Evolutionary conservation across 345 rosid genomes (phyloP).

Genomic region (Erucastrum elatum): DNA sequence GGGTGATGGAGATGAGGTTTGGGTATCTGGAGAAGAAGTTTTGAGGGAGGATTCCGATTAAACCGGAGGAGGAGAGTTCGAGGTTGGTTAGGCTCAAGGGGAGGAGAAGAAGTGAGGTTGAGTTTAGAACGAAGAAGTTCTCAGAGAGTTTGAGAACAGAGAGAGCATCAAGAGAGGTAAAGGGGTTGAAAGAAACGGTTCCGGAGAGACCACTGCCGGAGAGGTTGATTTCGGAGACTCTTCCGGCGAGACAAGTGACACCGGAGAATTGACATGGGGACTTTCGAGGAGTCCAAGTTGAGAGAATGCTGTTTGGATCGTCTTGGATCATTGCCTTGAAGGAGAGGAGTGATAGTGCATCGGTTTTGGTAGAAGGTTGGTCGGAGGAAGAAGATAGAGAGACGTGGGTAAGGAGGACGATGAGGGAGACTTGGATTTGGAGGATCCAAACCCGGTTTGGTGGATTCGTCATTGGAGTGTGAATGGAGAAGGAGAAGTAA

Average conservation of each 20-base stretch:
- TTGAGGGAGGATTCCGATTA: constrained; percentile 65
- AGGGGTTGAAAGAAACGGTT: constrained; percentile 54
- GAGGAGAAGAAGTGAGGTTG: constrained; percentile 75
- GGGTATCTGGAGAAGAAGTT: constrained; percentile 56
- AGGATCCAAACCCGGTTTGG: constrained; percentile 42
- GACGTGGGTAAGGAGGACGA: constrained; percentile 38
- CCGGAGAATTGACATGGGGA: constrained; percentile 77
- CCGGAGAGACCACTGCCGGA: constrained; percentile 56
- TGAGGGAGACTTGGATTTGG: constrained; percentile 39
- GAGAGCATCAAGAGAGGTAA: constrained; percentile 60
- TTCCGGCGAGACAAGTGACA: constrained; percentile 64
- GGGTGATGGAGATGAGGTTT: constrained; percentile 54
- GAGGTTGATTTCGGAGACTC: constrained; percentile 76
- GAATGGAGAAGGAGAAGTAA: constrained; percentile 31
- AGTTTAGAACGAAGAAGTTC: constrained; percentile 55
- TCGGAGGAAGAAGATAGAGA: constrained; percentile 37
- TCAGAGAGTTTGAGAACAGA: constrained; percentile 61
- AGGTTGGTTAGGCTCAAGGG: constrained; percentile 67
- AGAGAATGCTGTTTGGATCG: constrained; percentile 65
- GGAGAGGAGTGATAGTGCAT: constrained; percentile 58
- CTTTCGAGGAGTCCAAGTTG: constrained; percentile 55
- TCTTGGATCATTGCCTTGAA: constrained; percentile 70
- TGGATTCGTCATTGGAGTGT: constrained; percentile 55
- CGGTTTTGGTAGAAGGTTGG: constrained; percentile 63
- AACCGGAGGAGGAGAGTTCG: constrained; percentile 61